These are phyloP conservation scores for Poa annua DNA, from an alignment of 176 grass and related monocot species.

Conservation along the genomic window DNA sequence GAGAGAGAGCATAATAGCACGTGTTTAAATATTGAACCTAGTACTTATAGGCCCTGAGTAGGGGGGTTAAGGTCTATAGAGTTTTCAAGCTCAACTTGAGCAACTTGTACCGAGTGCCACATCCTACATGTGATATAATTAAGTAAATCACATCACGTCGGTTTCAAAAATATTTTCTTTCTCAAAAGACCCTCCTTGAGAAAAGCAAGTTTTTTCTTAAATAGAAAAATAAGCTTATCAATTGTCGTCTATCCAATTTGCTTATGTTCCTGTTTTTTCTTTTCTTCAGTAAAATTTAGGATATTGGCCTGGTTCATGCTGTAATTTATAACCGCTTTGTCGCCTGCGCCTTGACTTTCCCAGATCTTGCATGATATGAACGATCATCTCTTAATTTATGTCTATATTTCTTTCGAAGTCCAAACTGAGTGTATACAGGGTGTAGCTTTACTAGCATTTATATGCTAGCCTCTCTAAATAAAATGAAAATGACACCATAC, in stretches of 20 bases:
- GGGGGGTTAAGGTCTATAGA: constrained; percentile 44
- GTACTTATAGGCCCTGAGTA: constrained; percentile 17
- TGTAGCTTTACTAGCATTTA: no score
- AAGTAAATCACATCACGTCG: constrained; percentile 36
- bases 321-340: no score
- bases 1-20: not conserved
- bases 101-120: constrained; percentile 41
- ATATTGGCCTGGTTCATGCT: not conserved
- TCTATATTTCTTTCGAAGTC: no score
- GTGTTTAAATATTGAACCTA: constrained; percentile 47
- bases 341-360: no score
- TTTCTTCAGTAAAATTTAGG: not conserved
- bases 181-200: not conserved
- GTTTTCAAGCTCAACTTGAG: constrained; percentile 34
- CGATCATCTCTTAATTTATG: no score
- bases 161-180: constrained; percentile 5
- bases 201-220: not conserved
- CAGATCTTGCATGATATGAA: no score
- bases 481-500: not conserved
- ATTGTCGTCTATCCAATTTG: constrained; percentile 34
- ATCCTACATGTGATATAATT: not conserved
- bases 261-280: not conserved
- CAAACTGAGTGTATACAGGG: no score
- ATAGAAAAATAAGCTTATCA: not conserved
- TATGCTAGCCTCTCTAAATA: not conserved